These are phyloP conservation scores for Syzygium grande DNA, from an alignment of 345 rosid species.

Conservation along the genomic window DNA sequence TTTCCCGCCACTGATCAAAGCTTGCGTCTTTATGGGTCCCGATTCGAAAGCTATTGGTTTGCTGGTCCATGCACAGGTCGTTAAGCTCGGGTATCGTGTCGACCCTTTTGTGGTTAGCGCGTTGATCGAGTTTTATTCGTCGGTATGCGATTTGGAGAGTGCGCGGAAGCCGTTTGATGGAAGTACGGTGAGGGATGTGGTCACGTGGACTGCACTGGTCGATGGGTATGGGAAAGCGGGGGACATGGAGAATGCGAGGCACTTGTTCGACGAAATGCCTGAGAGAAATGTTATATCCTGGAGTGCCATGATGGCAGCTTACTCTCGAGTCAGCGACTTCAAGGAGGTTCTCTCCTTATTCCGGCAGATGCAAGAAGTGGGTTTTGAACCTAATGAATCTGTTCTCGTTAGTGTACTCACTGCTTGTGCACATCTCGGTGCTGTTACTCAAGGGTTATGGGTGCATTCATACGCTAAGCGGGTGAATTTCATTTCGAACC, in stretches of 20 bases:
- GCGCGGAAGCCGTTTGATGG: conserved; percentile 19
- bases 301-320: conserved; percentile 31
- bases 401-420: conserved; percentile 27
- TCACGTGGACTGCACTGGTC: conserved; percentile 19
- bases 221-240: conserved; percentile 22
- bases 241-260: conserved; percentile 14
- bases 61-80: conserved; percentile 21
- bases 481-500: conserved; percentile 8
- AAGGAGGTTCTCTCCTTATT: conserved; percentile 26
- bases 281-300: conserved; percentile 20
- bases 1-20: conserved; percentile 25
- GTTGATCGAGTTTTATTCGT: conserved; percentile 21
- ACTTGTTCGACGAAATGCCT: conserved; percentile 26
- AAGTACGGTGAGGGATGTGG: conserved; percentile 18
- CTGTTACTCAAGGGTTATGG: conserved; percentile 23
- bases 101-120: conserved; percentile 27
- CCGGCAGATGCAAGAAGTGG: conserved; percentile 15
- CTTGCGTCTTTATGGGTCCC: conserved; percentile 12
- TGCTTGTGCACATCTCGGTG: conserved; percentile 27
- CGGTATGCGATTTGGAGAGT: conserved; percentile 1
- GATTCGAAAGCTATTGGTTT: background rate
- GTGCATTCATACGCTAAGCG: conserved; percentile 19
- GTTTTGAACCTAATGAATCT: conserved; percentile 20
- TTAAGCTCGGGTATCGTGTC: conserved; percentile 12
- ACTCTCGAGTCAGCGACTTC: conserved; percentile 21